Base-by-base conservation (phyloP, 2,329 filamentous ascomycete genomes). In the Venturia aucupariae region DNA sequence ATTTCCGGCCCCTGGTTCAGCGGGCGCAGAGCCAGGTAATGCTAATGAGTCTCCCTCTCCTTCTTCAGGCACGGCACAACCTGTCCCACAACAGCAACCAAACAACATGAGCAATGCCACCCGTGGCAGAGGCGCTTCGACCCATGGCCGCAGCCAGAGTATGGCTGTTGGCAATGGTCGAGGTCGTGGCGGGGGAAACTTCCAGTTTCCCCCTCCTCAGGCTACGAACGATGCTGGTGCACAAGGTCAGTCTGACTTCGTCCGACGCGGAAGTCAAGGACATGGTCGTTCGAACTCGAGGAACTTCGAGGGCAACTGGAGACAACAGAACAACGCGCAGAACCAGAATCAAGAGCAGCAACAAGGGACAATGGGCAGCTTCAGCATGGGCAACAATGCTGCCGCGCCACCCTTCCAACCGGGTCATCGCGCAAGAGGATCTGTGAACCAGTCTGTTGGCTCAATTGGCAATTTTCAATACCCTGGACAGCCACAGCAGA, bases 281-380 rank as follows among this genome's bases (percentile, higher is more conserved):
- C 94, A 99, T 74, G 87, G 85, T 68, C 86, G 94, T 67, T 88
- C 87, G 39, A 85, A 85, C 13, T 99, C 94, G 30, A 87, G 94
- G 68, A 99, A 97, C 78, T 97, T 97, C 72, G 94, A 99, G 70
- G 88, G 92, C 71, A 99, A 99, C 78, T 99, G 94, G 94, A 90
- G 94, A 71, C 95, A 92, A 72, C 92, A 90, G 70, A 84, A 84
- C 69, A 78, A 76, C 39, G 67, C 67, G 62, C 79, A 79, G 66
- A 77, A 76, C 66, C 80, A 80, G 66, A 76, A 76, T 66, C 74
- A 75, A 65, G 77, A 80, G 61, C 75, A 73, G 67, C 77, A 79
- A 68, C 67, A 73, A 65, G 75, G 75, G 68, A 80, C 78, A 72
- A 80, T 86, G 79, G 83, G 83, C 65, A 84, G 83, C 71, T 87